These are phyloP conservation scores for Phyllosticta paracitricarpa DNA, from an alignment of 2,329 filamentous ascomycete genomes.

Conservation along the genomic window DNA sequence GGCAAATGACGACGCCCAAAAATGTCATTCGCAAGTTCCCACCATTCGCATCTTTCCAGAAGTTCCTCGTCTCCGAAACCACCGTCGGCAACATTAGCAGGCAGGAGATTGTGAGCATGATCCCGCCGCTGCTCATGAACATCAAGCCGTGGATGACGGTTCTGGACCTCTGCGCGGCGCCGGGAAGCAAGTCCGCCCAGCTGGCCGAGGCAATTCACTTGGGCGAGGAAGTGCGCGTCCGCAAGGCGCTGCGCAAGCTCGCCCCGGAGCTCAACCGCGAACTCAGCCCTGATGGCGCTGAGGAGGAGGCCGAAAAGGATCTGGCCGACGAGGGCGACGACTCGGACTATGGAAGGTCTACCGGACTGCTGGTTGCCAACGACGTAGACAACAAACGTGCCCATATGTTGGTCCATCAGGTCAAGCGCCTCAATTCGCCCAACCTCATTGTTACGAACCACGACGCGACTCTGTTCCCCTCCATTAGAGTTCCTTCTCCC, in stretches of 20 bases:
- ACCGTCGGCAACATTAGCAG: conserved; percentile 95
- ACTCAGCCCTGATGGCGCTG: conserved; percentile 36
- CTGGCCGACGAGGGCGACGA: conserved; percentile 29
- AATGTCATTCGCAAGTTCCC: conserved; percentile 88
- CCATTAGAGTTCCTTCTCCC: conserved; percentile 67
- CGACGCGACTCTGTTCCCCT: conserved; percentile 90
- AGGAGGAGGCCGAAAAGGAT: conserved; percentile 17
- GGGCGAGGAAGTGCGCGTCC: conserved; percentile 80
- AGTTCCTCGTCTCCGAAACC: conserved; percentile 94
- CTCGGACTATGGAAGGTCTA: conserved; percentile 73
- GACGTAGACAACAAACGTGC: conserved; percentile 94
- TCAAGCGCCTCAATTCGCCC: conserved; percentile 91
- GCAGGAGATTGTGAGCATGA: conserved; percentile 98
- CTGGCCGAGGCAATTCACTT: conserved; percentile 87
- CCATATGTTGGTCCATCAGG: conserved; percentile 95
- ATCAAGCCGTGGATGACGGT: conserved; percentile 85
- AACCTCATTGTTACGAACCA: conserved; percentile 97
- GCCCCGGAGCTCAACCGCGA: conserved; percentile 51
- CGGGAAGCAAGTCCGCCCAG: conserved; percentile 94
- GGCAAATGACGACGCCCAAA: conserved; percentile 97
- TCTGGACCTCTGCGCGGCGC: conserved; percentile 90
- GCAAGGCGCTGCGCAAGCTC: conserved; percentile 56
- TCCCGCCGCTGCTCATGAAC: conserved; percentile 88
- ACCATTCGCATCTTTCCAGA: conserved; percentile 91
- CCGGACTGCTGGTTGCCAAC: conserved; percentile 87